These are phyloP conservation scores for Neurospora sp. DNA, from an alignment of 495 filamentous ascomycete species.

Conservation along the genomic window DNA sequence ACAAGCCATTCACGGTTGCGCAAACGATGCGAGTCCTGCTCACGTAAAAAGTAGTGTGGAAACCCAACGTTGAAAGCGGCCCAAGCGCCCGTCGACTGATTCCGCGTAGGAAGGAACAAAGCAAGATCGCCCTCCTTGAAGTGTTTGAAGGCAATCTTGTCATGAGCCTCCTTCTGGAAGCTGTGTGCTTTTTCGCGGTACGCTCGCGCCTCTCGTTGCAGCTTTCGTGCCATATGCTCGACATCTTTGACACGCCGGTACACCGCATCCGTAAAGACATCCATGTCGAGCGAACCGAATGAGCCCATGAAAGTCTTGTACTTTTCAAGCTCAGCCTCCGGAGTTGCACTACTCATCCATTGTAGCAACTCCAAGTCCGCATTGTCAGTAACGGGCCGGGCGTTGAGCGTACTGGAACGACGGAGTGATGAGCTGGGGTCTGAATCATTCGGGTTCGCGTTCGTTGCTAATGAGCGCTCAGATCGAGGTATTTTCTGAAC, in stretches of 20 bases:
- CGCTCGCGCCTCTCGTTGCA: conserved; percentile 73
- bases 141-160: conserved; percentile 91
- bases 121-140: conserved; percentile 97
- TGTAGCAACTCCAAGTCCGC: conserved; percentile 56
- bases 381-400: conserved; percentile 32
- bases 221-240: conserved; percentile 80
- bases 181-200: conserved; percentile 84
- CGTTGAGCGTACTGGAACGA: conserved; percentile 33
- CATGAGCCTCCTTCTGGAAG: conserved; percentile 78
- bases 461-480: conserved; percentile 31
- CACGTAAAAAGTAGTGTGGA: conserved; percentile 92
- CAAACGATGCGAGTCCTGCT: conserved; percentile 82
- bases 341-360: conserved; percentile 66
- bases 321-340: conserved; percentile 54
- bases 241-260: conserved; percentile 82
- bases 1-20: conserved; percentile 83
- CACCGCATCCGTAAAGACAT: conserved; percentile 70
- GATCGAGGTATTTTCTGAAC: conserved; percentile 68
- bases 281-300: conserved; percentile 67
- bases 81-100: conserved; percentile 90
- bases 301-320: conserved; percentile 63
- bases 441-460: conserved; percentile 43
- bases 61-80: conserved; percentile 96
- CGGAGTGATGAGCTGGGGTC: conserved; percentile 51
- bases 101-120: conserved; percentile 87